A percentile compares a stretch with the other conserved stretches of the same genome.
phyloP scores from a whole-genome alignment of 495 filamentous ascomycete species.

The Acidomyces sp. region DNA sequence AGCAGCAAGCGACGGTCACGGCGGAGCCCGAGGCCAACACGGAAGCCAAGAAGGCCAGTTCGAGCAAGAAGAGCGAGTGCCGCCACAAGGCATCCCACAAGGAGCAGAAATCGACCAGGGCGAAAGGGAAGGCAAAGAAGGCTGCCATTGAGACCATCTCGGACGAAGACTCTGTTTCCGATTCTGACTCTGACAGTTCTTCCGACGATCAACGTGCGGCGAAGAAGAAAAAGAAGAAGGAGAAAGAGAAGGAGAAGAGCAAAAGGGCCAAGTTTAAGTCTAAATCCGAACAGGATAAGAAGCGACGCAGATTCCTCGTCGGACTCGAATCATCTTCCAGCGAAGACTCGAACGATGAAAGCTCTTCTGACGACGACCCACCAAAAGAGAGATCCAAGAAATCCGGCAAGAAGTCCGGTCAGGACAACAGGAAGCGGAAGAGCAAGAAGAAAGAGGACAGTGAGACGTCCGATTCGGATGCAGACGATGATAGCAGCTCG shows the following conservation, averaged over 20 bases:
- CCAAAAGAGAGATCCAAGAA: conserved; percentile 3
- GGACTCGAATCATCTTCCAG: conserved; percentile 10
- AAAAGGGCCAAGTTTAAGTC: neutral
- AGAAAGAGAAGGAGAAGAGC: conserved; percentile 12
- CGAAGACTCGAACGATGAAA: neutral
- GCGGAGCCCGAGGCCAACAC: neutral
- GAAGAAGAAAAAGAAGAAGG: conserved; percentile 6
- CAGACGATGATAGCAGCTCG: conserved; percentile 1
- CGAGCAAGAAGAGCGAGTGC: neutral
- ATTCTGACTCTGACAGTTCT: conserved; percentile 3
- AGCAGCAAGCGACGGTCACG: neutral
- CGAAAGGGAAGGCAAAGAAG: neutral
- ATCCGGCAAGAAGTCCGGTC: conserved; percentile 6
- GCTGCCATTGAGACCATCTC: neutral
- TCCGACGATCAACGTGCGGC: conserved; percentile 1
- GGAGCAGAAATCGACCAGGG: neutral
- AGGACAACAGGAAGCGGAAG: conserved; percentile 6
- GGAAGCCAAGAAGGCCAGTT: neutral
- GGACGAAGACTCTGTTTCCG: neutral
- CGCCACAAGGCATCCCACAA: neutral
- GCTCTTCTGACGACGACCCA: conserved; percentile 1
- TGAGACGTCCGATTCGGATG: neutral
- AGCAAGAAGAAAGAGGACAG: conserved; percentile 3
- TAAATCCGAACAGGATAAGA: conserved; percentile 8
- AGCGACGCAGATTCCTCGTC: conserved; percentile 1